Evolutionary conservation across 169 alveolate species (phyloP).

Genomic region (Plasmodium vinckei): DNA sequence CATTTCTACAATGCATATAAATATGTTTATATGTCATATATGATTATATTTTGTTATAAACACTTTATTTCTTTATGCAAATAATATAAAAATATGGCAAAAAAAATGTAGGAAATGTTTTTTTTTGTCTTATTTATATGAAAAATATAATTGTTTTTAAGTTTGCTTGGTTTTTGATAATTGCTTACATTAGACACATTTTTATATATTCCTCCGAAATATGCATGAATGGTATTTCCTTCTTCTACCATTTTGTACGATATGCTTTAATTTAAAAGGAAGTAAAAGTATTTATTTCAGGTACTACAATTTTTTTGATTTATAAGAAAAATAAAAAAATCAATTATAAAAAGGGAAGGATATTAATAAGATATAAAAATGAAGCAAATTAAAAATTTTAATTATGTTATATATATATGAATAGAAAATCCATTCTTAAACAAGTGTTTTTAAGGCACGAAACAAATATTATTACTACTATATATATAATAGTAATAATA

Average conservation of each 20-base stretch:
- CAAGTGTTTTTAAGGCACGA: background rate
- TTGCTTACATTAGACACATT: slow-evolving; percentile 66
- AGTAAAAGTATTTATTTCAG: background rate
- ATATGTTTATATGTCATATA: too few species aligned
- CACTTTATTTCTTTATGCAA: too few species aligned
- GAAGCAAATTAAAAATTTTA: slow-evolving; percentile 7
- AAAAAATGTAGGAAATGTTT: too few species aligned
- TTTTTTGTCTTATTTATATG: too few species aligned
- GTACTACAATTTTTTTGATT: too few species aligned
- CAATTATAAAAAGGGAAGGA: background rate
- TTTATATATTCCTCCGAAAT: slow-evolving; percentile 46
- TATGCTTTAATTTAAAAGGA: slow-evolving; percentile 6
- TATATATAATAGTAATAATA: too few species aligned
- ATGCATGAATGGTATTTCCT: slow-evolving; percentile 47
- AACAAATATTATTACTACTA: background rate
- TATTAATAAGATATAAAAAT: background rate
- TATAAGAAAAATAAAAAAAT: too few species aligned
- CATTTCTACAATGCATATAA: too few species aligned
- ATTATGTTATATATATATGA: background rate
- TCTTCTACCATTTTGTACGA: slow-evolving; percentile 53
- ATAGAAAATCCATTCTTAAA: background rate
- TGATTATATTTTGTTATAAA: too few species aligned
- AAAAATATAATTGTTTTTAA: too few species aligned
- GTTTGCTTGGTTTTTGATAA: too few species aligned
- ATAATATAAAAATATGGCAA: too few species aligned